Base-by-base conservation (phyloP, 1,284 basidiomycete species). In the Leccinum fallax region DNA sequence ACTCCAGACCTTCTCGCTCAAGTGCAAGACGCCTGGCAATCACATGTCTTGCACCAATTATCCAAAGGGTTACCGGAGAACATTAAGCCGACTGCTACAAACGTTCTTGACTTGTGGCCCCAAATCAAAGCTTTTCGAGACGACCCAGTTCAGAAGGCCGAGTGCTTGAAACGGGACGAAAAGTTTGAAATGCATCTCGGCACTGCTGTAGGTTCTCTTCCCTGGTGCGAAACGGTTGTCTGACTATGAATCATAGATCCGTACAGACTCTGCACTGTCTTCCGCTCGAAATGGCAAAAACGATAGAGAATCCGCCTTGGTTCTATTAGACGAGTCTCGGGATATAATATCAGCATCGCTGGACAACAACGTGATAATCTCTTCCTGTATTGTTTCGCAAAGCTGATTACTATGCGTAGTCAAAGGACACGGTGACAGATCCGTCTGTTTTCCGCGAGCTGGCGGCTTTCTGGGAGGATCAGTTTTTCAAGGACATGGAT, bases 401-500 rank as follows among this genome's bases (percentile, higher is more conserved):
- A 34, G 40, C 63, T 71, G 55, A 70, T 43, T 11, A 30, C 34
- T 61, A 10, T 62, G 59, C 48, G 8, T 71, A 95, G 92, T 83
- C 86, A 66, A 93, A 90, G 66, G 80, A 87, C 57, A 92, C 90
- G 2, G 89, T 98, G 34, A 90, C 88, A 2, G 94, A 98, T 76
- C 96, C 92, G 5, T 85, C 87, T 11, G 88, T 99, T 61, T 97
- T 93, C 69, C 89, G 94, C 55, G 82, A 86, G 21, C 83, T 97
- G 5, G 90, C 97, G 1, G 85, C 93, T 9, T 89, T 90, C 74
- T 98, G 96, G 96, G 97, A 99, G 78, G 80, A 79, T 32, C 84
- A 87, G 59, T 99, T 94, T 80, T 97, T 98, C 80, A 81, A 89
- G 52, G 96, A 98, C 74, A 99, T 99, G 97, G 80, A 81, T 34